Conservation (phyloP, 2,329 filamentous ascomycete species). For the Lecanicillium sp. region DNA sequence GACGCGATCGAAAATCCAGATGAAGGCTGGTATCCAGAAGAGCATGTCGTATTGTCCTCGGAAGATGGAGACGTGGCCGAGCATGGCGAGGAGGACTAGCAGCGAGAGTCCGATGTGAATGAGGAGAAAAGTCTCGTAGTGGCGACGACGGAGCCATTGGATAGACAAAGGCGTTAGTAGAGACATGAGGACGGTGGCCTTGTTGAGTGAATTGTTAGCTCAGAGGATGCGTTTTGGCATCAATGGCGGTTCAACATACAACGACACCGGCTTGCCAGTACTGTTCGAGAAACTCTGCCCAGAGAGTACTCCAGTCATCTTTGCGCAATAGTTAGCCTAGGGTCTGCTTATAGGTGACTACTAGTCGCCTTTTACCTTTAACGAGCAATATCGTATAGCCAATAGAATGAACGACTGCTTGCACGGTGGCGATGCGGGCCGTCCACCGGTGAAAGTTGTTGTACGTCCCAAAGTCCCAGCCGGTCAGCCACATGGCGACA, state of each 20-base stretch:
- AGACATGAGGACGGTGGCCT: conserved; percentile 39
- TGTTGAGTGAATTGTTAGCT: neutral
- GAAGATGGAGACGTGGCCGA: conserved; percentile 46
- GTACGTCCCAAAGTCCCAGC: conserved; percentile 60
- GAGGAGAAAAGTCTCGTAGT: conserved; percentile 44
- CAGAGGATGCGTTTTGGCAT: too few relatives aligned
- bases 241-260: conserved; percentile 8
- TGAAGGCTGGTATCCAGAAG: conserved; percentile 38
- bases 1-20: conserved; percentile 44
- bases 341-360: too few relatives aligned
- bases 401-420: conserved; percentile 56
- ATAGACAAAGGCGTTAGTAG: conserved; percentile 37
- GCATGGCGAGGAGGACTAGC: conserved; percentile 41
- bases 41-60: conserved; percentile 38
- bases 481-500: conserved; percentile 56
- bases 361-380: conserved; percentile 22
- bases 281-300: conserved; percentile 29
- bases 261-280: conserved; percentile 45
- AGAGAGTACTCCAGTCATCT: conserved; percentile 28
- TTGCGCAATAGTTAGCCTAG: conserved; percentile 13
- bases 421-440: conserved; percentile 52
- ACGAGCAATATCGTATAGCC: conserved; percentile 45
- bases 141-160: conserved; percentile 40
- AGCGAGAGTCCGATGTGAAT: conserved; percentile 45
- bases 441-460: conserved; percentile 62